Evolutionary conservation across 257 asterid genomes (phyloP).

Genomic region (Rubia yunnanensis): DNA sequence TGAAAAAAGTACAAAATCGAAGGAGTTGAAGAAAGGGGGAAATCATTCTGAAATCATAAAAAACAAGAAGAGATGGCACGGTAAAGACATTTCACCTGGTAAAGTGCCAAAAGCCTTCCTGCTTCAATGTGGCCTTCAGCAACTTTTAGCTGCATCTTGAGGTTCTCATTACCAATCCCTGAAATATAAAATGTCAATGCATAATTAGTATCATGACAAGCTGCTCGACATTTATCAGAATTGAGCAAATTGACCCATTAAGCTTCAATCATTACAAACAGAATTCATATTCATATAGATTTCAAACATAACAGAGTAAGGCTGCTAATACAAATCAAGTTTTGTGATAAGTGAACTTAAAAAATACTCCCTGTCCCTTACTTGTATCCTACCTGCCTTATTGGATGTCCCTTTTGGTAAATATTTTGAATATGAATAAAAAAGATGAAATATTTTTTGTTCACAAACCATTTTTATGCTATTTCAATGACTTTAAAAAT

Average conservation of each 20-base stretch:
- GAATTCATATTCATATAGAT: not conserved
- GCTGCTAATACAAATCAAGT: not conserved
- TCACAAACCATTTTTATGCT: too few species aligned
- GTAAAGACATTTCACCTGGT: conserved; percentile 53
- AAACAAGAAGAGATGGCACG: conserved; percentile 5
- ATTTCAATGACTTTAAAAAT: too few species aligned
- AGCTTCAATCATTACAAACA: not conserved
- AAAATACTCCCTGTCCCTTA: too few species aligned
- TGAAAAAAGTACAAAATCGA: not conserved
- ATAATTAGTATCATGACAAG: not conserved
- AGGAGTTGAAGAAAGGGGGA: not conserved
- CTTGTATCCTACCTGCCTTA: too few species aligned
- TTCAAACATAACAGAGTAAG: not conserved
- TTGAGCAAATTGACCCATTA: not conserved
- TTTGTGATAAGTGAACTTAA: too few species aligned
- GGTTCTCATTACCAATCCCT: conserved; percentile 47
- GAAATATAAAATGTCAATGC: conserved; percentile 14
- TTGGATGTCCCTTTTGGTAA: too few species aligned
- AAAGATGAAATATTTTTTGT: too few species aligned
- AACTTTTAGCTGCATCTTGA: conserved; percentile 54
- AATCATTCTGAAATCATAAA: conserved; percentile 2
- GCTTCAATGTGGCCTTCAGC: conserved; percentile 95
- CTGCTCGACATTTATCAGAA: not conserved
- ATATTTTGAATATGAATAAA: too few species aligned
- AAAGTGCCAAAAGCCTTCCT: conserved; percentile 70